Conservation (phyloP, 441 rosid species). For the Populus hybrid region DNA sequence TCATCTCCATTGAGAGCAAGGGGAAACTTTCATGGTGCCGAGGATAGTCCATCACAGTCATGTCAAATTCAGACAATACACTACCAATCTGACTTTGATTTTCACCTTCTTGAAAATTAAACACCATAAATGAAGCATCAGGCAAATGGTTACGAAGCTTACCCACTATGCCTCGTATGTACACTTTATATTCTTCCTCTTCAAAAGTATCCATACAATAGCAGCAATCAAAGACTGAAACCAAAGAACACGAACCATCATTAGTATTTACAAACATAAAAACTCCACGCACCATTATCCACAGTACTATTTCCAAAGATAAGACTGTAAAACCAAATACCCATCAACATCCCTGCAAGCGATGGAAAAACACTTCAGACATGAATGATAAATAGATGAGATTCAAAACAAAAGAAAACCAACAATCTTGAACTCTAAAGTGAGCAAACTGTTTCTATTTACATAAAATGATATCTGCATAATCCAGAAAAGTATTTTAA, state of each 20-base stretch:
- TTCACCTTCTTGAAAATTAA: slow-evolving; percentile 72
- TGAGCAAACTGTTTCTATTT: not conserved
- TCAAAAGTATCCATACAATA: slow-evolving; percentile 55
- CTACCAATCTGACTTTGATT: slow-evolving; percentile 47
- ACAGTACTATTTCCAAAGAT: not conserved
- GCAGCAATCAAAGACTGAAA: slow-evolving; percentile 81
- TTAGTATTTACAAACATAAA: not conserved
- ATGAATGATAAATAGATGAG: not conserved
- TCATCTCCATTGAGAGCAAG: slow-evolving; percentile 66
- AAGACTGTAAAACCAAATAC: not conserved
- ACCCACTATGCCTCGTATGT: slow-evolving; percentile 58
- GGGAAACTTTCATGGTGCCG: slow-evolving; percentile 83
- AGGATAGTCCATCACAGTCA: slow-evolving; percentile 45
- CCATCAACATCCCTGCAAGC: not conserved
- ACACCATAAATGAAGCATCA: slow-evolving; percentile 79
- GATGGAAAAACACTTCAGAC: not conserved
- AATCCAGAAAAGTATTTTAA: not conserved
- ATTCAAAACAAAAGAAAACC: not conserved
- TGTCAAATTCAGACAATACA: slow-evolving; percentile 61
- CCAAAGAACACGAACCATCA: not conserved
- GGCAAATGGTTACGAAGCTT: slow-evolving; percentile 62
- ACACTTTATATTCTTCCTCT: slow-evolving; percentile 52
- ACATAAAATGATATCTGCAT: not conserved
- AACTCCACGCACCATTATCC: not conserved
- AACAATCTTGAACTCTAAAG: not conserved